Base-by-base conservation (phyloP, 768 basidiomycete species). In the Termitomyces heimii region DNA sequence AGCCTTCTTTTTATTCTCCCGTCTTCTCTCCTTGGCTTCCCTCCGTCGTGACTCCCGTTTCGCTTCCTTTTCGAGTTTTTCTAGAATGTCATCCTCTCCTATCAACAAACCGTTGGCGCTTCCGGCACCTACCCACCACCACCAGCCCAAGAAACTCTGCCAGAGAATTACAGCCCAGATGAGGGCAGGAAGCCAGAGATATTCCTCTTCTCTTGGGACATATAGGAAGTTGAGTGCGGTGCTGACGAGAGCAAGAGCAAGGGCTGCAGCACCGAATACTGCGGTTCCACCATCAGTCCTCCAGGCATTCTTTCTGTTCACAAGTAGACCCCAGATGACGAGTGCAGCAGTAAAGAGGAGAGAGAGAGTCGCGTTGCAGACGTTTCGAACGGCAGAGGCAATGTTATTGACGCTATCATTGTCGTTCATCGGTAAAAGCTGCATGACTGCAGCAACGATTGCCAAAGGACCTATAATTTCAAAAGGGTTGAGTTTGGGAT, bases 61-160 rank as follows among this genome's bases (percentile, higher is more conserved):
- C 59, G 81, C 82, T 63, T 83, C 74, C 52, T 72, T 73, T 28
- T 67, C 59, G 46, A 87, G 69, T 55, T 83, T 77, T 55, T 90
- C 86, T 63, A 89, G 85, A 49, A 91, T 77, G 61, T 88, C 87
- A 9, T 73, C 73, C 32, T 72, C 68, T n/a, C 67, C 67, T 31
- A 64, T 81, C 34, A 76, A 10, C 14, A 54, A 61, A 6, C 73
- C 72, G 29, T 86, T 79, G 9, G 87, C 90, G 77, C 89, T 92
- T 5, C 93, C 89, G 2, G 89, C 84, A n/a, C 94, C 94, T 14
- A 94, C 93, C 94, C 94, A 98, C 94, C 94, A 98, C 94, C 94
- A 98, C 92, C 93, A 98, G 0, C 92, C 94, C 22, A 97, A 72
- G 71, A 95, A 96, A 70, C 85, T 92, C 77, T 99, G 97, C 97